Evolutionary conservation across 768 basidiomycete species (phyloP).

Genomic region (Mycena latifolia): DNA sequence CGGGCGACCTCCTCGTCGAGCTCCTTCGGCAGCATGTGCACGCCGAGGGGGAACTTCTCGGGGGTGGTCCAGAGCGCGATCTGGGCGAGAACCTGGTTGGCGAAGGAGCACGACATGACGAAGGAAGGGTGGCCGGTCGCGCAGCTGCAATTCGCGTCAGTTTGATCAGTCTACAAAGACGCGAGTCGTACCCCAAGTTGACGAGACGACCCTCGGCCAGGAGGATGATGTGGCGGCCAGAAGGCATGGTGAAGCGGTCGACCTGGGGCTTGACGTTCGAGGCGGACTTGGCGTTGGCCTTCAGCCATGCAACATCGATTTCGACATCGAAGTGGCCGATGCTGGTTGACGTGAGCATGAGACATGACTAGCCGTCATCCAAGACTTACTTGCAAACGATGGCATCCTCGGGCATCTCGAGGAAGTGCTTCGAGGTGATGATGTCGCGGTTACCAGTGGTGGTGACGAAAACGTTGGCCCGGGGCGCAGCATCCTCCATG

Average conservation of each 20-base stretch:
- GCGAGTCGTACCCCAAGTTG: conserved; percentile 83
- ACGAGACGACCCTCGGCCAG: conserved; percentile 99
- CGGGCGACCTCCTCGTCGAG: conserved; percentile 99
- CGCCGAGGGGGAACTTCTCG: conserved; percentile 94
- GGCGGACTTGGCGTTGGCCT: conserved; percentile 85
- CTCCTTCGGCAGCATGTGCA: conserved; percentile 98
- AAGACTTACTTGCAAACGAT: conserved; percentile 93
- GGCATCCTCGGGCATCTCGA: conserved; percentile 96
- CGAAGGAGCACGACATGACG: conserved; percentile 99
- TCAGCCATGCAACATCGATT: conserved; percentile 99
- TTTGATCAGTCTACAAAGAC: background rate
- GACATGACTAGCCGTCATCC: conserved; percentile 1
- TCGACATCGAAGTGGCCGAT: conserved; percentile 91
- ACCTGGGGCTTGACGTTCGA: conserved; percentile 99
- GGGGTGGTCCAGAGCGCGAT: conserved; percentile 97
- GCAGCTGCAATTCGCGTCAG: conserved; percentile 63
- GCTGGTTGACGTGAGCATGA: conserved; percentile 50
- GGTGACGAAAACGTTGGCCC: conserved; percentile 94
- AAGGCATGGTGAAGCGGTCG: conserved; percentile 94
- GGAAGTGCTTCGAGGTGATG: conserved; percentile 92
- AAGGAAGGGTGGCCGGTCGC: conserved; percentile 99
- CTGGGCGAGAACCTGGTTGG: conserved; percentile 98
- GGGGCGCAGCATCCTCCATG: conserved; percentile 96
- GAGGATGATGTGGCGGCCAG: conserved; percentile 95
- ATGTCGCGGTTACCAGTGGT: conserved; percentile 99